A percentile compares a stretch with the other conserved stretches of the same genome.
Conservation (phyloP, 176 grass and related monocot genomes). For the Bolboschoenus planiculmis region DNA sequence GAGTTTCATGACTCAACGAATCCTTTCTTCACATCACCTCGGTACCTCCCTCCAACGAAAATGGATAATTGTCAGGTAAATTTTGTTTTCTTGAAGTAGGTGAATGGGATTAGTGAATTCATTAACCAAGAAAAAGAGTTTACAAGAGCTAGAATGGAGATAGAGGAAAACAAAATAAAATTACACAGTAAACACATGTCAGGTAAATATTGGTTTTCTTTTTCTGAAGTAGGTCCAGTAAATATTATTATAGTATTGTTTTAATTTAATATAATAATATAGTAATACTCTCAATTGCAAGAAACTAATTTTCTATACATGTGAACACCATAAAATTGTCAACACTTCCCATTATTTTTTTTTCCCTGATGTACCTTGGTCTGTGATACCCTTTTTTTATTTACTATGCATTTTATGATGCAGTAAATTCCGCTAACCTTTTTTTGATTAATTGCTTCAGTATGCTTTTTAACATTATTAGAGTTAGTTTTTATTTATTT, state of each 20-base stretch:
- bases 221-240: constrained; percentile 33
- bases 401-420: background rate
- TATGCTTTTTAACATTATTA: background rate
- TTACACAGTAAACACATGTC: background rate
- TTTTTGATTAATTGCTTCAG: background rate
- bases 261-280: background rate
- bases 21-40: constrained; percentile 60
- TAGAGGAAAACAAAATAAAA: background rate
- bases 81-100: background rate
- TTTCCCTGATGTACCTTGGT: background rate
- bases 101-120: background rate
- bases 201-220: background rate
- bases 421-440: background rate
- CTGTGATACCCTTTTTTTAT: background rate
- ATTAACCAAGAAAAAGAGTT: background rate
- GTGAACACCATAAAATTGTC: background rate
- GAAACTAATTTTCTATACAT: background rate
- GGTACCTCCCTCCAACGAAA: constrained; percentile 51
- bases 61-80: constrained; percentile 59
- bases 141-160: background rate
- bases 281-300: background rate
- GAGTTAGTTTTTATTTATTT: background rate
- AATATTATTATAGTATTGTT: background rate
- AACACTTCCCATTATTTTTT: background rate
- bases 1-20: constrained; percentile 65